Base-by-base conservation (phyloP, 1,139 yeast genomes). In the Blastobotrys proliferans region DNA sequence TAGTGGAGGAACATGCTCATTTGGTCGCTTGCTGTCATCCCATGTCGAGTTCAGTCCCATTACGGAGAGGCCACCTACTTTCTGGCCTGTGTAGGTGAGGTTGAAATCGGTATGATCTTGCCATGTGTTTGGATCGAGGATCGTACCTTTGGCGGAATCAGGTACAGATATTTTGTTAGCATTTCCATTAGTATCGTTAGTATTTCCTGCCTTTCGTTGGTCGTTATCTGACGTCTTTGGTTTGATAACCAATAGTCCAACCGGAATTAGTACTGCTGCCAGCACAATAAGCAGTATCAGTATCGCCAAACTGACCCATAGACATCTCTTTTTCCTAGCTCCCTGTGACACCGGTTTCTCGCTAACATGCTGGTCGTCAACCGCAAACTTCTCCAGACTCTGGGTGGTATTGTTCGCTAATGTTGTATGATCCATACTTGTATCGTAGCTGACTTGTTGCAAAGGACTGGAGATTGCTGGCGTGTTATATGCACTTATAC, bases 11-110 rank as follows among this genome's bases (percentile, higher is more conserved):
- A 62, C 65, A 17, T 45, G 30, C 3, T 46, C 37, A 44, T 62
- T 63, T 17, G 65, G 53, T 31, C 49, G 53, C 2, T 49, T 48
- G 9, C 53, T 40, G 44, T 63, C 62, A 43, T 60, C 54, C 60
- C 61, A 65, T 10, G 59, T 48, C 19, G 59, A 47, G 40, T 58
- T 57, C 13, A 65, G 55, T 1, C 69, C 69, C 66, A 65, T 64
- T 4, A 64, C 42, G 3, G 63, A 51, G 26, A 65, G 51, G 1
- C 66, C 68, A 2, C 67, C 68, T 13, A 64, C 66, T n/a, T 57
- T 56, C 20, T 47, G 60, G 30, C 51, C 49, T 2, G 69, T 65
- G 44, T 53, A 64, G 1, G 69, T 65, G n/a, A 61, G 52, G 46
- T 65, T 65, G 46, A 65, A 64, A 38, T 56, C 68, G 1, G 53